These are phyloP conservation scores for Moelleriella libera DNA, from an alignment of 2,329 filamentous ascomycete genomes.

Conservation along the genomic window DNA sequence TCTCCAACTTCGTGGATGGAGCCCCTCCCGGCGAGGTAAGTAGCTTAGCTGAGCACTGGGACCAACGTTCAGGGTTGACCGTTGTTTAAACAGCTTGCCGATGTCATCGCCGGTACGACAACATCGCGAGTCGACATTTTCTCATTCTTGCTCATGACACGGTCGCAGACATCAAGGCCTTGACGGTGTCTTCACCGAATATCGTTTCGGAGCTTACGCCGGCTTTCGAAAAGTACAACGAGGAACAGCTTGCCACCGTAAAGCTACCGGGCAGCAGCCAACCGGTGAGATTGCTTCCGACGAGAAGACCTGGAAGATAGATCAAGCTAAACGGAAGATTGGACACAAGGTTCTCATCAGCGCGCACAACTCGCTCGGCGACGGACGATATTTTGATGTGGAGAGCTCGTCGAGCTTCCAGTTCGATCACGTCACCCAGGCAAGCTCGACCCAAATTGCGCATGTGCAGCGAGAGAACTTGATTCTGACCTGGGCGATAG, in stretches of 20 bases:
- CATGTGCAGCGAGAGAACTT: background rate
- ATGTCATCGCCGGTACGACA: slow-evolving; percentile 68
- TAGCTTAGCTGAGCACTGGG: background rate
- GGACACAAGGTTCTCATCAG: slow-evolving; percentile 61
- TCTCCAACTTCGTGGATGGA: slow-evolving; percentile 82
- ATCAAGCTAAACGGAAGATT: too few species aligned
- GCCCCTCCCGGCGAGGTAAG: slow-evolving; percentile 90
- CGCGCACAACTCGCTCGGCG: slow-evolving; percentile 68
- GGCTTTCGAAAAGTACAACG: slow-evolving; percentile 89
- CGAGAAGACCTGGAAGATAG: too few species aligned
- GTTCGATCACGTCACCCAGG: slow-evolving; percentile 74
- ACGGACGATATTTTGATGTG: slow-evolving; percentile 77
- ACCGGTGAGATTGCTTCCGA: slow-evolving; percentile 16
- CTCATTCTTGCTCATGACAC: background rate
- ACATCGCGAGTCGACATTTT: background rate
- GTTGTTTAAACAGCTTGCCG: slow-evolving; percentile 52
- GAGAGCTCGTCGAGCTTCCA: slow-evolving; percentile 78
- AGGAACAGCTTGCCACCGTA: slow-evolving; percentile 78
- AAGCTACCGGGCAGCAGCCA: slow-evolving; percentile 81
- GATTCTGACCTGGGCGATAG: slow-evolving; percentile 21
- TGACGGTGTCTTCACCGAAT: slow-evolving; percentile 56
- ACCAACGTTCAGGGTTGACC: background rate
- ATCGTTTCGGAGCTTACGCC: slow-evolving; percentile 61
- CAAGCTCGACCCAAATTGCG: slow-evolving; percentile 15
- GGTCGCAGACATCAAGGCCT: slow-evolving; percentile 67